Conservation (phyloP, 2,329 filamentous ascomycete species). For the Diaporthe sp. region DNA sequence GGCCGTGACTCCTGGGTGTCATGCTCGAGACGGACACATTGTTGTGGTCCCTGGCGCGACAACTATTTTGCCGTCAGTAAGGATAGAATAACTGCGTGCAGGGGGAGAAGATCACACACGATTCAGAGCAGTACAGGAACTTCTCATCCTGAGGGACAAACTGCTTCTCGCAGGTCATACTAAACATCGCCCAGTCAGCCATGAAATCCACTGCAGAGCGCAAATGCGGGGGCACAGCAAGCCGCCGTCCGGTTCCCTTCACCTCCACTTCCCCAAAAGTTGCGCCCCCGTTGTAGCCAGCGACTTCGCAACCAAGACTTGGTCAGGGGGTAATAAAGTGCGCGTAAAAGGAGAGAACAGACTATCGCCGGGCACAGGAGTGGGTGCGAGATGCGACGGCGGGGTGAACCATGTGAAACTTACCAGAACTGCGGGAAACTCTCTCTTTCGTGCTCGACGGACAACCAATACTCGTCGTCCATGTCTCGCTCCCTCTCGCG, state of each 20-base stretch:
- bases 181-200: slow-evolving; percentile 53
- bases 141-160: slow-evolving; percentile 71
- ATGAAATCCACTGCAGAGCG: slow-evolving; percentile 35
- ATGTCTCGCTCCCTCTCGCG: slow-evolving; percentile 66
- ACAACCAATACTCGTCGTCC: slow-evolving; percentile 61
- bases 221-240: slow-evolving; percentile 52
- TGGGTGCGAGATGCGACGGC: slow-evolving; percentile 37
- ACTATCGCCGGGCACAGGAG: slow-evolving; percentile 38
- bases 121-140: slow-evolving; percentile 74
- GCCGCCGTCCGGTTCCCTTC: background rate
- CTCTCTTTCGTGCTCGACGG: slow-evolving; percentile 69
- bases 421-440: slow-evolving; percentile 78
- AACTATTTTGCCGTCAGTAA: slow-evolving; percentile 55
- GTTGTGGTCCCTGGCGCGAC: slow-evolving; percentile 67
- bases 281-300: background rate
- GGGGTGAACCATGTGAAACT: slow-evolving; percentile 48
- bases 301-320: slow-evolving; percentile 4
- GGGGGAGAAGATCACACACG: slow-evolving; percentile 59
- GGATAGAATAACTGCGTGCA: slow-evolving; percentile 36
- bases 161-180: slow-evolving; percentile 78
- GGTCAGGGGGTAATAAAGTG: background rate
- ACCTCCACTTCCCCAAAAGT: background rate
- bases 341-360: background rate
- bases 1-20: slow-evolving; percentile 42
- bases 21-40: slow-evolving; percentile 48